Evolutionary conservation across 441 rosid genomes (phyloP), one percentile per base, ranked within the genome.

Genomic region (Euphorbia schlechtendalii): DNA sequence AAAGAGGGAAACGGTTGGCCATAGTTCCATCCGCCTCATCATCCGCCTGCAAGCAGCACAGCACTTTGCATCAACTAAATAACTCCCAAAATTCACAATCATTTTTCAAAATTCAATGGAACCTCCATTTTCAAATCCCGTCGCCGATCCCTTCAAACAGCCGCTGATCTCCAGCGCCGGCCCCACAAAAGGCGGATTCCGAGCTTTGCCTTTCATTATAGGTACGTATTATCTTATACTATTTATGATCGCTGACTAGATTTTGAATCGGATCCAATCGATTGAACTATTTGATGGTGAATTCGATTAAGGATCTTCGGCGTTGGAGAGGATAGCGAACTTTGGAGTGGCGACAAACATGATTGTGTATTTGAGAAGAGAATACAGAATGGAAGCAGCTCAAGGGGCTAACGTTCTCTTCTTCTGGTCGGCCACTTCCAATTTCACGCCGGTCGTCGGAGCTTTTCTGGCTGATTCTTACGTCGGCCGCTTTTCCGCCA

Each of bases 391-490:
- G 83, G 82, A 73, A 48, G 71, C 81, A 13, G 75, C 84, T 0
- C 36, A 55, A 5, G 92, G 73, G 10, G 78, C 88, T 24, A 80
- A 74, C 36, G 34, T 82, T 2, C 58, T 84, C 34, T 79, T 78
- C 73, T 15, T 83, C 48, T 86, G 95, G 86, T 75, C 82, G 3
- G 89, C 92, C 13, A 86, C 78, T 55, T 65, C 75, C 54, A 78
- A 76, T 70, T 82, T 84, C 75, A 62, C 70, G 38, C 93, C 97
- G 14, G 56, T 81, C 34, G 1, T 82, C n/a, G 88, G 88, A 40
- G 93, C 96, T 12, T 80, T 88, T 48, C 34, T 83, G 7, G 89
- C 92, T 4, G 93, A 90, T 76, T 86, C 90, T 62, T 84, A 64
- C 61, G 53, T 82, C 14, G 95, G 95, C 58, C 84, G 87, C 5